A percentile compares a stretch with the other conserved stretches of the same genome.
These are phyloP conservation scores for Volutella citrinella DNA, from an alignment of 2,329 filamentous ascomycete genomes.

Conservation along the genomic window DNA sequence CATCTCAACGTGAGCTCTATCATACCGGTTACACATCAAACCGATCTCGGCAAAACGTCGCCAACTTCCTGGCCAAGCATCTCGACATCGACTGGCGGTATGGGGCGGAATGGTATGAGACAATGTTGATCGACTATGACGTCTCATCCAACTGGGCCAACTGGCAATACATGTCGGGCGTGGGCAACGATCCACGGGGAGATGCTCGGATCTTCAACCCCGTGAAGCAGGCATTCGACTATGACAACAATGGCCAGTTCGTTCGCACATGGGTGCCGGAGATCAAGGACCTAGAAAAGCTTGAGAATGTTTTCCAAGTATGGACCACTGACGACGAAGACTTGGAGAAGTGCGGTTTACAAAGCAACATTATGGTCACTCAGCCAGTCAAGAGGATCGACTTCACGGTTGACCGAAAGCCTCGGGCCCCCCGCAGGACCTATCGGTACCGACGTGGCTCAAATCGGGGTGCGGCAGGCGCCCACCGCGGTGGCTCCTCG, in stretches of 20 bases:
- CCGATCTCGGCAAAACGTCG: slow-evolving; percentile 72
- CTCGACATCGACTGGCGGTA: slow-evolving; percentile 75
- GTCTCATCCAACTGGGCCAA: slow-evolving; percentile 76
- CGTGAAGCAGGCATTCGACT: slow-evolving; percentile 76
- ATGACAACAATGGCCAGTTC: slow-evolving; percentile 68
- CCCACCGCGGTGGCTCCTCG: slow-evolving; percentile 3
- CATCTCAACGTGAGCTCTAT: slow-evolving; percentile 69
- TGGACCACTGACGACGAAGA: slow-evolving; percentile 62
- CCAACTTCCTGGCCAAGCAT: slow-evolving; percentile 70
- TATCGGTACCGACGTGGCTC: slow-evolving; percentile 23
- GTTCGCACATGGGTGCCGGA: slow-evolving; percentile 73
- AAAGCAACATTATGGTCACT: slow-evolving; percentile 62
- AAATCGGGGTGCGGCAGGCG: slow-evolving; percentile 18
- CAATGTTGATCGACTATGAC: slow-evolving; percentile 72
- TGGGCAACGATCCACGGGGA: slow-evolving; percentile 74
- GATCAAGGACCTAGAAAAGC: slow-evolving; percentile 49
- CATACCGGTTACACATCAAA: slow-evolving; percentile 78
- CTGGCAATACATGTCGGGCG: slow-evolving; percentile 78
- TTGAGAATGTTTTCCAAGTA: slow-evolving; percentile 65
- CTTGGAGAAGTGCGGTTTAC: slow-evolving; percentile 54
- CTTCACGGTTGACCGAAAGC: slow-evolving; percentile 56
- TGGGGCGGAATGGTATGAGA: slow-evolving; percentile 81
- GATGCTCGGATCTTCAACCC: slow-evolving; percentile 76
- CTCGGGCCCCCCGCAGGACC: slow-evolving; percentile 23
- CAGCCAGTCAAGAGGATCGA: slow-evolving; percentile 64